Conservation (phyloP, 1,284 basidiomycete species). For the Trametes hirsuta region DNA sequence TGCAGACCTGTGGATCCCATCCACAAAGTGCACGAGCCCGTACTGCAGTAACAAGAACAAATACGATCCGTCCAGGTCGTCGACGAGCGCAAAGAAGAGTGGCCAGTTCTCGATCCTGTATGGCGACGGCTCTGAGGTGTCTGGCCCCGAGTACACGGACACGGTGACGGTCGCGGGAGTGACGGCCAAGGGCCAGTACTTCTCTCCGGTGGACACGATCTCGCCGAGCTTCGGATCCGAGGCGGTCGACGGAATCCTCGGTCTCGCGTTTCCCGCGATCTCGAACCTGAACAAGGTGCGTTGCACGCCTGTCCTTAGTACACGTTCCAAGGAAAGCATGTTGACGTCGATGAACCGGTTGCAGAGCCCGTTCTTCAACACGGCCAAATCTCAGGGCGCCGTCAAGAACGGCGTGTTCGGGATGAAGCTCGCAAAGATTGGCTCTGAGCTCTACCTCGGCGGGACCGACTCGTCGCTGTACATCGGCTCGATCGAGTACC, state of each 20-base stretch:
- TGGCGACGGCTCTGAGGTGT: constrained; percentile 55
- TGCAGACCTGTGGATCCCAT: constrained; percentile 30
- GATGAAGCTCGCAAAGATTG: constrained; percentile 51
- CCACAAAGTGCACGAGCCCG: constrained; percentile 14
- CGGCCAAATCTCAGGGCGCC: constrained; percentile 41
- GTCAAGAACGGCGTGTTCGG: constrained; percentile 49
- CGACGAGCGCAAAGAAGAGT: constrained; percentile 35
- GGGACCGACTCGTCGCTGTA: constrained; percentile 46
- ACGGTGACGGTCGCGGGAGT: constrained; percentile 21
- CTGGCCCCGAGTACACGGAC: constrained; percentile 55
- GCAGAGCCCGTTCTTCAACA: constrained; percentile 47
- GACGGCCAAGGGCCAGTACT: constrained; percentile 26
- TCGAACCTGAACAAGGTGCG: constrained; percentile 19
- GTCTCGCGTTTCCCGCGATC: constrained; percentile 27
- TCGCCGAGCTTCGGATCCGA: constrained; percentile 11
- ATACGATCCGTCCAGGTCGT: constrained; percentile 39
- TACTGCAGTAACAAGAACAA: constrained; percentile 23
- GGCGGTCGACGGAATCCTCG: constrained; percentile 29
- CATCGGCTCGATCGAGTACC: constrained; percentile 37
- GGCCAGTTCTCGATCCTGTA: constrained; percentile 50
- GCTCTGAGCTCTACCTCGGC: constrained; percentile 61
- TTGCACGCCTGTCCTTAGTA: too few relatives aligned
- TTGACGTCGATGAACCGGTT: neutral
- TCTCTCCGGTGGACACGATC: constrained; percentile 22
- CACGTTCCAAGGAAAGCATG: too few relatives aligned